phyloP scores from a whole-genome alignment of 2,329 filamentous ascomycete species.

The Xenoacremonium recifei region DNA sequence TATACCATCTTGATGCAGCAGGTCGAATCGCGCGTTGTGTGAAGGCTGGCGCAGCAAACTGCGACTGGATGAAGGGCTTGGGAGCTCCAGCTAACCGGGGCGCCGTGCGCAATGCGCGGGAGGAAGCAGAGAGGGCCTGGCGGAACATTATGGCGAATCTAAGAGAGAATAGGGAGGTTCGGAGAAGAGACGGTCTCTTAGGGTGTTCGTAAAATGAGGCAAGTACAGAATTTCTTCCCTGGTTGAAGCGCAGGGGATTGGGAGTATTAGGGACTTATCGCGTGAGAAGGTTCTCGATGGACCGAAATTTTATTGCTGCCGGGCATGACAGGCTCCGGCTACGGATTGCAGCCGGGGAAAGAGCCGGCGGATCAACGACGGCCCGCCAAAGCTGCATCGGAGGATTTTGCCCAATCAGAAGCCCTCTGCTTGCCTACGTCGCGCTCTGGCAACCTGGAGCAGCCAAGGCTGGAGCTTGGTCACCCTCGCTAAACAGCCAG shows the following conservation, averaged over 20 bases:
- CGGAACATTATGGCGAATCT: slow-evolving; percentile 41
- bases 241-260: slow-evolving; percentile 6
- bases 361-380: slow-evolving; percentile 30
- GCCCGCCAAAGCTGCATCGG: slow-evolving; percentile 17
- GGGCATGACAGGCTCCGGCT: slow-evolving; percentile 26
- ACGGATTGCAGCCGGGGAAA: slow-evolving; percentile 23
- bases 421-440: slow-evolving; percentile 27
- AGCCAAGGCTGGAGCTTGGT: slow-evolving; percentile 19
- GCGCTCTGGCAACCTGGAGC: slow-evolving; percentile 37
- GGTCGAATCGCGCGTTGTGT: slow-evolving; percentile 37
- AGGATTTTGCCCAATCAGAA: slow-evolving; percentile 13
- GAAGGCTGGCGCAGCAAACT: slow-evolving; percentile 36
- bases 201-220: neutral
- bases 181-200: slow-evolving; percentile 2
- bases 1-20: slow-evolving; percentile 42
- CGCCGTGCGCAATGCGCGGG: slow-evolving; percentile 43
- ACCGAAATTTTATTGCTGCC: slow-evolving; percentile 30
- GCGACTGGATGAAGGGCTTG: slow-evolving; percentile 35
- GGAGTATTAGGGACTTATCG: neutral
- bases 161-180: slow-evolving; percentile 2
- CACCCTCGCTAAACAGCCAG: slow-evolving; percentile 9
- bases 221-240: too few species aligned
- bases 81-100: slow-evolving; percentile 35
- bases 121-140: slow-evolving; percentile 42
- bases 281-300: slow-evolving; percentile 21